Conservation (phyloP, 495 filamentous ascomycete genomes). For the Antarctomyces pellizariae region DNA sequence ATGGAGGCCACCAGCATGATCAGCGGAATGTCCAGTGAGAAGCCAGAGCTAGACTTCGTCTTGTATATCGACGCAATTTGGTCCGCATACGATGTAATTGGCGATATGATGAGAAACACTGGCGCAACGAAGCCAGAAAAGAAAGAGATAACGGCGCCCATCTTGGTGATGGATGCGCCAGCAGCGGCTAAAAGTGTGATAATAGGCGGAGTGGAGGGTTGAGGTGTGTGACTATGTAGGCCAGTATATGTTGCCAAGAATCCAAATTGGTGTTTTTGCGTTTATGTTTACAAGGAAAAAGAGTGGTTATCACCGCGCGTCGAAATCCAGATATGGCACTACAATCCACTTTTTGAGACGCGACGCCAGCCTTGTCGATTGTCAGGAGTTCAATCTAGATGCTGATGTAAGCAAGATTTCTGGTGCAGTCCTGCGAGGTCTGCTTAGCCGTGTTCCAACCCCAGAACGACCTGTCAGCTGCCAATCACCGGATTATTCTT, state of each 20-base stretch:
- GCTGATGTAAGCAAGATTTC: too few species aligned
- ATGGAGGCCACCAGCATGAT: conserved; percentile 95
- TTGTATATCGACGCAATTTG: conserved; percentile 80
- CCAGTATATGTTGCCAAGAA: too few species aligned
- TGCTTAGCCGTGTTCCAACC: too few species aligned
- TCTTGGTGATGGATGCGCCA: conserved; percentile 4
- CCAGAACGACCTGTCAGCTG: too few species aligned
- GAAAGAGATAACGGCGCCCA: conserved; percentile 10
- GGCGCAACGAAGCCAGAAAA: conserved; percentile 27
- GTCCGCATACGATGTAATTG: conserved; percentile 70
- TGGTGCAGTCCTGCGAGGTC: too few species aligned
- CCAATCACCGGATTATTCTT: too few species aligned
- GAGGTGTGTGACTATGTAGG: neutral
- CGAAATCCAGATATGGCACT: too few species aligned
- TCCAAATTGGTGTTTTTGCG: too few species aligned
- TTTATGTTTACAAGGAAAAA: too few species aligned
- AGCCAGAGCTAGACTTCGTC: conserved; percentile 61
- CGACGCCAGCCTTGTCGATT: neutral
- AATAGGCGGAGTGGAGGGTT: neutral
- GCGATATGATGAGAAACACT: conserved; percentile 49
- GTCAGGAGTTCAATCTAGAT: too few species aligned
- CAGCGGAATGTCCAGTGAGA: conserved; percentile 69
- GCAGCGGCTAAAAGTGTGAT: neutral
- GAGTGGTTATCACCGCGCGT: too few species aligned
- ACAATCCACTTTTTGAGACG: neutral